These are phyloP conservation scores for Tulasnella sp. DNA, from an alignment of 768 basidiomycete genomes.

Conservation along the genomic window DNA sequence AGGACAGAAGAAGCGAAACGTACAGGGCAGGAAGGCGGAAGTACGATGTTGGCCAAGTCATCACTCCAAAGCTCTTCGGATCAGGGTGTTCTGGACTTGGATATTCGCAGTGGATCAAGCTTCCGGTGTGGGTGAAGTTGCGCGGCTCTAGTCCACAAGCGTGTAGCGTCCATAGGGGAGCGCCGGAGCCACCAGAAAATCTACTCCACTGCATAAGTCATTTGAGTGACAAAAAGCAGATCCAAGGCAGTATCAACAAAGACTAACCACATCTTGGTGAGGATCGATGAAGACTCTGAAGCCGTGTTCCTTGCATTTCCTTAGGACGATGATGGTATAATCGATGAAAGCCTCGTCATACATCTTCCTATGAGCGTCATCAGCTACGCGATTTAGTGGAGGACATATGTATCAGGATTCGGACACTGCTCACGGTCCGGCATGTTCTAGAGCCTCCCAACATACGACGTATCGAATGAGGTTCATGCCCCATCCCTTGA, in stretches of 20 bases:
- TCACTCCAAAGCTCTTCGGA: constrained; percentile 30
- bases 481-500: constrained; percentile 34
- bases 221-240: background rate
- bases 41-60: constrained; percentile 39
- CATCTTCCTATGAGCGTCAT: constrained; percentile 24
- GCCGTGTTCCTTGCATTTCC: constrained; percentile 31
- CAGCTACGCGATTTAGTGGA: background rate
- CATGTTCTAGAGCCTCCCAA: constrained; percentile 36
- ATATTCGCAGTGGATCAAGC: constrained; percentile 33
- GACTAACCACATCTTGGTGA: constrained; percentile 35
- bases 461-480: constrained; percentile 31
- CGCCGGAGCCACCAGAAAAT: constrained; percentile 32
- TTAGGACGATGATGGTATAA: constrained; percentile 31
- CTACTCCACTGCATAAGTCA: constrained; percentile 26
- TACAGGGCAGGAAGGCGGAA: constrained; percentile 29
- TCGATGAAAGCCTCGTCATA: constrained; percentile 34
- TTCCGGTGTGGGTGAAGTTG: constrained; percentile 31
- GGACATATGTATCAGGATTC: background rate
- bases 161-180: constrained; percentile 31
- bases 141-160: constrained; percentile 34
- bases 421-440: constrained; percentile 31
- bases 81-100: constrained; percentile 31
- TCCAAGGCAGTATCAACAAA: background rate
- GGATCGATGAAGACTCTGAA: constrained; percentile 34
- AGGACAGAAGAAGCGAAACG: background rate